A percentile compares a stretch with the other conserved stretches of the same genome.
Conservation (phyloP, 1,139 yeast species). For the Candida labiduridarum region DNA sequence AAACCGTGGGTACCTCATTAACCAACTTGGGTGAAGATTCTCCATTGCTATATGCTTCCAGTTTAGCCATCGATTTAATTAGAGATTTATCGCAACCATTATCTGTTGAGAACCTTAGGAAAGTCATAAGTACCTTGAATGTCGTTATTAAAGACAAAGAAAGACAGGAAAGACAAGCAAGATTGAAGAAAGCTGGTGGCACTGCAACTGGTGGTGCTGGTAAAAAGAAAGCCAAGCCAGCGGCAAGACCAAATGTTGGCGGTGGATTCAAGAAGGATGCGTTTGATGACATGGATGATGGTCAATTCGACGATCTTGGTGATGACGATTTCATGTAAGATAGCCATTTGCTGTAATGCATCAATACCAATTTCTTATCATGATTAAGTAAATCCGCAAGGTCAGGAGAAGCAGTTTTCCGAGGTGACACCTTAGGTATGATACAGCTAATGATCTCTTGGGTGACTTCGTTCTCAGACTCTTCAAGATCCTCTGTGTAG, state of each 20-base stretch:
- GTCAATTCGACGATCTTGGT: constrained; percentile 53
- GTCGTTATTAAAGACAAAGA: constrained; percentile 85
- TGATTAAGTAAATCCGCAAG: constrained; percentile 12
- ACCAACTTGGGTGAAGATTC: constrained; percentile 65
- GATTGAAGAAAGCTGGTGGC: constrained; percentile 79
- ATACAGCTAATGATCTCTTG: not conserved
- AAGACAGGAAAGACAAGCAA: constrained; percentile 83
- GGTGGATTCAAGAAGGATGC: constrained; percentile 68
- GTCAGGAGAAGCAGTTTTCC: constrained; percentile 4
- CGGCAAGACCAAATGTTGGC: constrained; percentile 72
- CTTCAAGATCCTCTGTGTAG: not conserved
- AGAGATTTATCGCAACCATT: constrained; percentile 85
- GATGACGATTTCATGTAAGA: constrained; percentile 90
- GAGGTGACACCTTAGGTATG: not conserved
- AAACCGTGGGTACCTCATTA: constrained; percentile 70
- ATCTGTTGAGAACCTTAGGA: constrained; percentile 78
- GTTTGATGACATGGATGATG: constrained; percentile 56
- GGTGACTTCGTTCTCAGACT: not conserved
- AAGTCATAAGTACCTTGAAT: constrained; percentile 81
- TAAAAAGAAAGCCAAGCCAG: constrained; percentile 85
- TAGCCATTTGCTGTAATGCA: not conserved
- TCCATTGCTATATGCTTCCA: constrained; percentile 67
- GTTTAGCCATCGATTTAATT: constrained; percentile 80
- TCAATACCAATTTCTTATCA: constrained; percentile 7
- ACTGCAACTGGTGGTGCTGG: constrained; percentile 94